phyloP scores from a whole-genome alignment of 306 rosid genomes.

The Lathyrus sativus region DNA sequence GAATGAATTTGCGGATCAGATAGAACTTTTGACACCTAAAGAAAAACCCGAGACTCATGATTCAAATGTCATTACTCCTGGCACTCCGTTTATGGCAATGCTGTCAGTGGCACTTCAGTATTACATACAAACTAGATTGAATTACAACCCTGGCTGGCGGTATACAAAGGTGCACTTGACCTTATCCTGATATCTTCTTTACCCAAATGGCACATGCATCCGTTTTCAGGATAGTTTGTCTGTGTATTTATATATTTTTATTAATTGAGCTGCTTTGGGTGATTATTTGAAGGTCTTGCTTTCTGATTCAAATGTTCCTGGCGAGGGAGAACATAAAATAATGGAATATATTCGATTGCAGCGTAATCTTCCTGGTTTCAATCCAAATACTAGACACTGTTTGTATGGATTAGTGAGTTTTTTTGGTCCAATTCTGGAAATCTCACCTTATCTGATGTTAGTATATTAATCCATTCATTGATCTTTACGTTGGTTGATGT shows the following conservation, averaged over 20 bases:
- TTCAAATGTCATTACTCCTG: constrained; percentile 93
- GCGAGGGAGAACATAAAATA: constrained; percentile 98
- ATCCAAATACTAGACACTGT: constrained; percentile 88
- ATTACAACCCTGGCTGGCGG: constrained; percentile 78
- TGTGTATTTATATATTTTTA: constrained; percentile 48
- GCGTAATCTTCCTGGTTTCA: constrained; percentile 76
- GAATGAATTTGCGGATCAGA: constrained; percentile 72
- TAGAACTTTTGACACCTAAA: constrained; percentile 54
- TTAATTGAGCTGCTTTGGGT: constrained; percentile 63
- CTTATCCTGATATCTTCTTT: constrained; percentile 35
- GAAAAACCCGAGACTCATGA: constrained; percentile 79
- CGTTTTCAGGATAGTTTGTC: constrained; percentile 56
- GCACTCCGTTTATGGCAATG: constrained; percentile 88
- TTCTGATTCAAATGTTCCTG: constrained; percentile 95
- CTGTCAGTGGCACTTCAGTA: constrained; percentile 93
- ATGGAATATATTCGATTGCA: constrained; percentile 83
- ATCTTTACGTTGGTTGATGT: constrained; percentile 17
- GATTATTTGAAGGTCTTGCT: constrained; percentile 91
- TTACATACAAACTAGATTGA: constrained; percentile 78
- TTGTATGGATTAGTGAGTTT: constrained; percentile 89
- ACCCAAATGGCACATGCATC: constrained; percentile 18
- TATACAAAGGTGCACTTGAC: constrained; percentile 68
- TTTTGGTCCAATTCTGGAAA: constrained; percentile 22
- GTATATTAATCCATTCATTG: background rate
- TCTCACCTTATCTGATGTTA: constrained; percentile 20